Evolutionary conservation across 2,329 filamentous ascomycete genomes (phyloP), one percentile per base, ranked within the genome.

Genomic region (Dryadomyces quercus-mongolicae): DNA sequence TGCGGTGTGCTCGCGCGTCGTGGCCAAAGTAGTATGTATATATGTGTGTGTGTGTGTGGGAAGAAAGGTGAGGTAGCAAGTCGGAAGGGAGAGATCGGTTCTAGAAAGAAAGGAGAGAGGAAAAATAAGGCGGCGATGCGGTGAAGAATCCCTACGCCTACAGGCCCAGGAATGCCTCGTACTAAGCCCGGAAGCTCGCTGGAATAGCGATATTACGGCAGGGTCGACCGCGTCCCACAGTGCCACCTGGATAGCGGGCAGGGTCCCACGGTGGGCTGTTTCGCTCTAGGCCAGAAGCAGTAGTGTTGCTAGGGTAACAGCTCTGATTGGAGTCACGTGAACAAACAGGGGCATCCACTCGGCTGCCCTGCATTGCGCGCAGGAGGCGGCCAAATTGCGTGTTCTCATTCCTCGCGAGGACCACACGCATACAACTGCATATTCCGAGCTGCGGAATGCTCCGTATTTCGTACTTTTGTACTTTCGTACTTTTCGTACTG

Each of bases 281-380:
- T 56, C 54, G 54, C 51, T 52, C 54, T 53, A 51, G 25, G 9
- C 54, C 54, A 8, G 12, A 53, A 48, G 15, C 15, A 25, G 47
- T 1, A 40, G 10, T 48, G 54, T 56, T 56, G 54, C 54, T 48
- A 56, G 43, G 54, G 54, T 50, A 43, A 56, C 51, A 49, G 36
- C 36, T 40, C 25, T 25, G 2, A 9, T 21, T 0, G 2, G 31
- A 1, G 31, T 46, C 45, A 55, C 46, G 54, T 55, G 50, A 13
- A 8, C 31, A 12, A 9, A 52, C 9, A 34, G 20, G 15, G 25
- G n/a, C 36, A 3, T 12, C 10, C 36, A 12, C 25, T 31, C 25
- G 25, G 4, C 25, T 4, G 25, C 25, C 25, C 25, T 31, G 25
- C 25, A 31, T 31, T 31, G 25, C 25, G 25, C 25, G 25, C 25